Evolutionary conservation across 805 yeast species (phyloP), one percentile per base, ranked within the genome.

Genomic region (Pichia paraexigua): DNA sequence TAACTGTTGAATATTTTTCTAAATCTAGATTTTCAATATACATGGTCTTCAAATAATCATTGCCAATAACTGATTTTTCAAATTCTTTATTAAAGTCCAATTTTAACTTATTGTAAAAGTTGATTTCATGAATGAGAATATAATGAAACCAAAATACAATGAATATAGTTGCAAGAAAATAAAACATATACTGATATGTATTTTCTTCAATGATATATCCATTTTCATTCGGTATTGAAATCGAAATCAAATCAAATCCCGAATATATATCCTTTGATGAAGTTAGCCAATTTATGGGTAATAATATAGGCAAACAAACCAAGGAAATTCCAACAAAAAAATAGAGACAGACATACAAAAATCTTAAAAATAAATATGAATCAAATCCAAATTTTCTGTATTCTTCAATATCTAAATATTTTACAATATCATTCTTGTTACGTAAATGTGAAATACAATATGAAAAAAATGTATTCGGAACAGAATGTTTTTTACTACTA

Each of bases 321-420:
- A 76, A 48, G 0, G 87, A 82, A 22, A 84, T 63, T 0, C 75
- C 72, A 1, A 69, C 58, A 59, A 83, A 84, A 45, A 83, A 71
- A 2, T 75, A 54, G 32, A 79, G 60, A 12, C 85, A 60, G 5
- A 83, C 67, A 46, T 70, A 64, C 45, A 88, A 60, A 58, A 77
- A 87, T 47, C 96, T 65, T 2, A 87, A 59, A 56, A 87, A 83
- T 60, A 84, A 82, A 62, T 84, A 87, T 0, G 90, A 81, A 63
- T 89, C 96, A 9, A 87, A 62, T 0, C 96, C 95, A 54, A 76
- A 66, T 1, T 70, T 64, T 27, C 73, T 61, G 58, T 79, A 82
- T 28, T 70, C 67, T 10, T 71, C 69, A 6, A 78, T 67, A 10
- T 60, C 54, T 28, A 78, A 49, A 0, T 17, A 30, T 15, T 41